Evolutionary conservation across 768 basidiomycete species (phyloP), one percentile per base, ranked within the genome.

Genomic region (Myochromella boudieri): DNA sequence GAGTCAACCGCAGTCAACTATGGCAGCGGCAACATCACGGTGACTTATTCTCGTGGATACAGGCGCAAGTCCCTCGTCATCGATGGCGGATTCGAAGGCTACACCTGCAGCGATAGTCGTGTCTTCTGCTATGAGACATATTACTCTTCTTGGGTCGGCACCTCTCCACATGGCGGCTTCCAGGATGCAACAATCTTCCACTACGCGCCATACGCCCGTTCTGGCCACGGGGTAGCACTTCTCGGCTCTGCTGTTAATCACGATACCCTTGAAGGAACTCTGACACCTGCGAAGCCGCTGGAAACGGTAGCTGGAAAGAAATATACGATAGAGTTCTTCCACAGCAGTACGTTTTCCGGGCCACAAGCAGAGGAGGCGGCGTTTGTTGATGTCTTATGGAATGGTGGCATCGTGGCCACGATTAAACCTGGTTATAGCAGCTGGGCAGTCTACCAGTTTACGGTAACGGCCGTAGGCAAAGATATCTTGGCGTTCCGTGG

Each of bases 121-220:
- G 28, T 8, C 14, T 54, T 52, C 41, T 54, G 53, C 44, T 46
- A 45, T 46, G 37, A 46, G 10, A 37, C 33, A 4, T 37, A 29
- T 6, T 52, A 49, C 44, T 10, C 49, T 6, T 38, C 44, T 42
- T 56, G 55, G 55, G 26, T 53, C 33, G 55, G 55, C 11, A 50
- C 41, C 18, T 34, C 25, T 15, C 10, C 43, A 20, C 28, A 8
- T 8, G 55, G 52, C 7, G 17, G 10, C 18, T 42, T 26, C 26
- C 7, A n/a, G 14, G 56, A 58, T 31, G 56, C 56, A 1, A 27
- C 42, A 8, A 52, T 57, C 33, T 49, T 57, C 47, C 40, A 38
- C 37, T 52, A 42, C 41, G 20, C 3, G 1, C 14, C 42, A 3
- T 57, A 54, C 25, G 53, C 56, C 6, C 53, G 48, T 32, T 42